Conservation (phyloP, 208 protist species). For the Leishmania lainsoni region DNA sequence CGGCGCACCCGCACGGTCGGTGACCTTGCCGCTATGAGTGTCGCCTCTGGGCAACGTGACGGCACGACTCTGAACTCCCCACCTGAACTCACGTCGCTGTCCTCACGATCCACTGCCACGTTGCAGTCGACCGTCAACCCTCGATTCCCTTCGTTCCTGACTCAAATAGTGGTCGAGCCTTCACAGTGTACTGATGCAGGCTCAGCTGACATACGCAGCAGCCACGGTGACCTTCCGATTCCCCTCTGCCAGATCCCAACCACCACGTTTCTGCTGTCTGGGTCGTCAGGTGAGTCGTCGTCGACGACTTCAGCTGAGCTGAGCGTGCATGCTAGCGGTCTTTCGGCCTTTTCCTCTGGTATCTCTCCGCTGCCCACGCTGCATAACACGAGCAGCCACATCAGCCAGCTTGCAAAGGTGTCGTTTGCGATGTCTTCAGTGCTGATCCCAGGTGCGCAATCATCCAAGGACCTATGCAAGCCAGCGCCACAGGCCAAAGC, state of each 20-base stretch:
- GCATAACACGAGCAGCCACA: neutral
- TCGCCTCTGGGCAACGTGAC: neutral
- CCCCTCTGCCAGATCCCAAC: neutral
- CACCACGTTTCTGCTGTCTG: neutral
- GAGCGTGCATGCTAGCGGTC: neutral
- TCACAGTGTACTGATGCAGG: neutral
- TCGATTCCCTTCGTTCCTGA: neutral
- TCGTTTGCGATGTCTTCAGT: constrained; percentile 14
- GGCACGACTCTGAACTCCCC: neutral
- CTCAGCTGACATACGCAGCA: neutral
- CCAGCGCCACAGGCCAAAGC: neutral
- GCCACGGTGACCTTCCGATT: neutral
- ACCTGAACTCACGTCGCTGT: neutral
- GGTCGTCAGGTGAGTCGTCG: neutral
- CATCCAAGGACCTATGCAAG: constrained; percentile 5
- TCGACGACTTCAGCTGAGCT: neutral
- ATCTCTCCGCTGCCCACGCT: constrained; percentile 7
- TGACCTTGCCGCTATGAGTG: constrained; percentile 8
- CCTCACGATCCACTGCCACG: neutral
- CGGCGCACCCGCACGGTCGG: constrained; percentile 19
- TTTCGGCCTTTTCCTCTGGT: neutral
- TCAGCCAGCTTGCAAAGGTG: neutral
- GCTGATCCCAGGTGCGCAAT: neutral
- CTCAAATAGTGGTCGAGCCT: neutral
- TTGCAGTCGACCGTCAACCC: neutral